phyloP scores from a whole-genome alignment of 192 early-diverging fungal genomes.

The Linnemannia elongata region DNA sequence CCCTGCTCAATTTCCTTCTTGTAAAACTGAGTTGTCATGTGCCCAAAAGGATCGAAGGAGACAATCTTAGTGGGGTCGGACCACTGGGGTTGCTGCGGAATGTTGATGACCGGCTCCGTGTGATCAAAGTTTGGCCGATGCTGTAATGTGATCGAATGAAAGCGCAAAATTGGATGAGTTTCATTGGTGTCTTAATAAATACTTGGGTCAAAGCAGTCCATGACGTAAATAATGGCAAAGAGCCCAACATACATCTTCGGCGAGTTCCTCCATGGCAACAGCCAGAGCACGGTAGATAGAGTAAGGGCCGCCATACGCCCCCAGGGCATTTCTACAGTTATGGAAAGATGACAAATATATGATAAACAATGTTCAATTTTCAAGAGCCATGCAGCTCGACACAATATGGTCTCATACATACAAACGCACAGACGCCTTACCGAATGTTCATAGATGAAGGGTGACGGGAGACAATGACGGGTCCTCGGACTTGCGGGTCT shows the following conservation, averaged over 20 bases:
- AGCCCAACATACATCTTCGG: constrained; percentile 51
- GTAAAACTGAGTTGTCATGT: constrained; percentile 74
- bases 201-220: neutral
- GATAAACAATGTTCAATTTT: neutral
- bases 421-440: constrained; percentile 22
- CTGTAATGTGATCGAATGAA: neutral
- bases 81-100: constrained; percentile 85
- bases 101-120: constrained; percentile 85
- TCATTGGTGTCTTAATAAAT: neutral
- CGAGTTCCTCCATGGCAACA: constrained; percentile 88
- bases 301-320: constrained; percentile 91
- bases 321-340: constrained; percentile 81
- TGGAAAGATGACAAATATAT: neutral
- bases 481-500: constrained; percentile 76
- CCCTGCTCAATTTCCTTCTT: constrained; percentile 69
- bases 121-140: constrained; percentile 86
- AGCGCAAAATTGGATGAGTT: neutral
- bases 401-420: neutral
- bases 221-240: neutral
- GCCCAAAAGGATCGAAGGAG: constrained; percentile 94
- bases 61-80: constrained; percentile 87
- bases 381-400: neutral
- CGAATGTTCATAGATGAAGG: constrained; percentile 78
- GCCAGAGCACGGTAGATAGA: constrained; percentile 91
- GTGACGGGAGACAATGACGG: constrained; percentile 84